Conservation (phyloP, 768 basidiomycete species). For the Lactarius psammicola region DNA sequence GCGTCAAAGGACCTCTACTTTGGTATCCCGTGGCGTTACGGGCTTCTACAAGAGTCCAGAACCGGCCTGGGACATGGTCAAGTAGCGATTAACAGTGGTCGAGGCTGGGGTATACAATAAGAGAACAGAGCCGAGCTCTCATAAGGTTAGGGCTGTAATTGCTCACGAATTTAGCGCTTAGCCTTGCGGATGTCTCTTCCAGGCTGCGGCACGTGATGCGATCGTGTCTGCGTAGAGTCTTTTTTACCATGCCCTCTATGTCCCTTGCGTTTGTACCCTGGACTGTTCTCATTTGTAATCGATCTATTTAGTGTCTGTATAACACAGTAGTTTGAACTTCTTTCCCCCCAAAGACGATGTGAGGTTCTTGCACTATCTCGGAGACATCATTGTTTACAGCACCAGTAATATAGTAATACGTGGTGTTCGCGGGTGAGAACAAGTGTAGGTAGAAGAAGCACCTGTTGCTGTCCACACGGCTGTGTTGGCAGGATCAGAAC, state of each 20-base stretch:
- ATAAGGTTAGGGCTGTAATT: too few relatives aligned
- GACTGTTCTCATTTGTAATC: too few relatives aligned
- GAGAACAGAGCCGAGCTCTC: too few relatives aligned
- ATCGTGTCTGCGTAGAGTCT: neutral
- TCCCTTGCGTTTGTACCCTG: neutral
- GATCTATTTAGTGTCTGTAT: neutral
- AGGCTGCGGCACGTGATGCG: neutral
- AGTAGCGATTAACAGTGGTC: neutral
- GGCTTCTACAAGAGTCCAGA: constrained; percentile 54
- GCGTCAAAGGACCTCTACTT: constrained; percentile 53
- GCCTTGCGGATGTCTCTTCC: neutral
- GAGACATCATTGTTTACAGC: too few relatives aligned
- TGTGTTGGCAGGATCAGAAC: too few relatives aligned
- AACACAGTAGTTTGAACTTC: neutral
- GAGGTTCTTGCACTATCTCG: too few relatives aligned
- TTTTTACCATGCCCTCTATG: neutral
- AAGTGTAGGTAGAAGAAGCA: too few relatives aligned
- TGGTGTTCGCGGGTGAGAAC: too few relatives aligned
- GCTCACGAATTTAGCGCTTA: too few relatives aligned
- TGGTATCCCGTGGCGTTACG: constrained; percentile 42
- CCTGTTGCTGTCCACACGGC: too few relatives aligned
- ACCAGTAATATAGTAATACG: too few relatives aligned
- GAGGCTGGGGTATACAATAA: neutral
- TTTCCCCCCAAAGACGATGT: too few relatives aligned
- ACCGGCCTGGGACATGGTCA: constrained; percentile 32